Percentiles rank a stretch among this genome's conserved stretches.
phyloP scores from a whole-genome alignment of 352 stramenopile species.

The Phytopythium vexans region DNA sequence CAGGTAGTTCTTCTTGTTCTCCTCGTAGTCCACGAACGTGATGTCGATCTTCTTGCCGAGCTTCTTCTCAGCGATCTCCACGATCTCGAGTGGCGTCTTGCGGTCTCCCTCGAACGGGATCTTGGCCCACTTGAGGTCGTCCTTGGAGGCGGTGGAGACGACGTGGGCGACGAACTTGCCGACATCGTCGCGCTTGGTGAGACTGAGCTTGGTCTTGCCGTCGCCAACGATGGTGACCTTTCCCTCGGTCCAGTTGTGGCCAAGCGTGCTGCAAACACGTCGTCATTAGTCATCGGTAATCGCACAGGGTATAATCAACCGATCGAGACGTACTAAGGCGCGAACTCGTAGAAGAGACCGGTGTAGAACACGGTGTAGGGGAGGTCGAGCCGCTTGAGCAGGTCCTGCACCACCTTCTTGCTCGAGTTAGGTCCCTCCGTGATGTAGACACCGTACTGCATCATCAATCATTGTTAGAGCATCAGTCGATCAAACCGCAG shows the following conservation, averaged over 20 bases:
- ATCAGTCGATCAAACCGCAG: not conserved
- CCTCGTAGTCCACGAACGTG: slow-evolving; percentile 11
- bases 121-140: not conserved
- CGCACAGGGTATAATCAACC: too few species aligned
- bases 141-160: not conserved
- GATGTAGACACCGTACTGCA: slow-evolving; percentile 10
- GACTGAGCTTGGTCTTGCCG: not conserved
- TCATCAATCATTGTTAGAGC: not conserved
- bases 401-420: slow-evolving; percentile 16
- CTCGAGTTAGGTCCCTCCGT: slow-evolving; percentile 11
- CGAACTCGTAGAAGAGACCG: slow-evolving; percentile 14
- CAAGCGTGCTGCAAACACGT: too few species aligned
- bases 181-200: not conserved
- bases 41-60: slow-evolving; percentile 25
- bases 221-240: slow-evolving; percentile 1
- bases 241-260: not conserved
- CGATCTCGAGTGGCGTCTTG: slow-evolving; percentile 18
- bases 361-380: slow-evolving; percentile 18
- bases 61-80: slow-evolving; percentile 20
- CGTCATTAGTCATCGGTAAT: too few species aligned
- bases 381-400: slow-evolving; percentile 10
- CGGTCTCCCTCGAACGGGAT: slow-evolving; percentile 7
- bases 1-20: slow-evolving; percentile 22
- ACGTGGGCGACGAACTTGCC: not conserved
- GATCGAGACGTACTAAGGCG: slow-evolving; percentile 7